Percentiles rank a stretch among this genome's conserved stretches.
phyloP scores from a whole-genome alignment of 2,329 filamentous ascomycete species.

The Neofusicoccum kwambonambiense region DNA sequence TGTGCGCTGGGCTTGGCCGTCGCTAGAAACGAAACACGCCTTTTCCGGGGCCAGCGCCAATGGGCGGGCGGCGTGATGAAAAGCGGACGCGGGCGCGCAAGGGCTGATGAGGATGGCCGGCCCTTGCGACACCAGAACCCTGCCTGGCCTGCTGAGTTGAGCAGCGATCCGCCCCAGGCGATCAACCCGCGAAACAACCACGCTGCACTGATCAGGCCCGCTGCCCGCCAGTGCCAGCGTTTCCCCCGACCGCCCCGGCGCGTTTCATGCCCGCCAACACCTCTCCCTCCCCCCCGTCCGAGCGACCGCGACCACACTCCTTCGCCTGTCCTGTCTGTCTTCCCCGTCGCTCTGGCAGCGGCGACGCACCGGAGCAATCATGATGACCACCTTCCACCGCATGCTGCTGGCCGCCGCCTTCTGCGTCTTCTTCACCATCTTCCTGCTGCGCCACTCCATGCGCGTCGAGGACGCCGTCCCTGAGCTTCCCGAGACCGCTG shows the following conservation, averaged over 20 bases:
- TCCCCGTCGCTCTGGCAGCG: conserved; percentile 12
- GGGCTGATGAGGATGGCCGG: conserved; percentile 5
- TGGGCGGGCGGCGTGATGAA: neutral
- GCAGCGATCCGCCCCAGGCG: conserved; percentile 15
- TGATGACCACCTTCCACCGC: conserved; percentile 15
- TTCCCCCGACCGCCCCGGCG: conserved; percentile 6
- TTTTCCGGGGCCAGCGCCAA: neutral
- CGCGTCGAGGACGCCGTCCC: conserved; percentile 6
- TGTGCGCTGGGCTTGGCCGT: neutral
- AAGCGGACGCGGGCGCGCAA: neutral
- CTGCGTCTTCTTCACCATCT: conserved; percentile 5
- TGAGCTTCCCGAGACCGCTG: neutral
- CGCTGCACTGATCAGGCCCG: conserved; percentile 9
- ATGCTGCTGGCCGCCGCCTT: conserved; percentile 7
- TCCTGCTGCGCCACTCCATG: conserved; percentile 13
- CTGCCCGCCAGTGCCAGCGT: conserved; percentile 7
- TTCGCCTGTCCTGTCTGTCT: neutral
- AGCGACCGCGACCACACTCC: neutral
- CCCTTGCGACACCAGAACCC: conserved; percentile 14
- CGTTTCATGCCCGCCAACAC: neutral
- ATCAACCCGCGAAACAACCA: conserved; percentile 13
- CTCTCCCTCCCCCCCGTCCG: neutral
- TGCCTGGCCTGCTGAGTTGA: conserved; percentile 2
- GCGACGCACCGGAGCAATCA: neutral
- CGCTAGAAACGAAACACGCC: neutral